Evolutionary conservation across 2,329 filamentous ascomycete species (phyloP).

Genomic region (Tothia fuscella): DNA sequence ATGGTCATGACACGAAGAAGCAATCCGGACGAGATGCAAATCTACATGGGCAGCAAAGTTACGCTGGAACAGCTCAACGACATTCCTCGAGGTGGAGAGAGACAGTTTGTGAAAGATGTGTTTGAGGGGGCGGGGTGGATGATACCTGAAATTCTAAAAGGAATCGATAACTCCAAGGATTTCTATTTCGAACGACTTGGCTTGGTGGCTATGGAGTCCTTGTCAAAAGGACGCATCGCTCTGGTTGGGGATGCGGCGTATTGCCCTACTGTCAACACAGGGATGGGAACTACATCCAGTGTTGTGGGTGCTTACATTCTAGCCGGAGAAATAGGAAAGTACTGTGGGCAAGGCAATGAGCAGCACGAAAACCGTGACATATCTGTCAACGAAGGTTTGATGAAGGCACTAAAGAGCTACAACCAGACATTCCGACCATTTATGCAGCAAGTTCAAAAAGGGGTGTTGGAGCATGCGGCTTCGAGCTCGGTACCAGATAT

Average conservation of each 20-base stretch:
- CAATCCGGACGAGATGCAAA: constrained; percentile 25
- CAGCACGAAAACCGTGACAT: constrained; percentile 35
- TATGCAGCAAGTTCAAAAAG: constrained; percentile 16
- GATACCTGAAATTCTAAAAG: constrained; percentile 31
- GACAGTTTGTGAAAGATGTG: constrained; percentile 26
- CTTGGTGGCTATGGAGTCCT: constrained; percentile 26
- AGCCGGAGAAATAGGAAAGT: constrained; percentile 10
- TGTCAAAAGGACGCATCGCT: constrained; percentile 23
- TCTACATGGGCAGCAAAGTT: constrained; percentile 25
- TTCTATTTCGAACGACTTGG: constrained; percentile 35
- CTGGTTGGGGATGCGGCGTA: constrained; percentile 29
- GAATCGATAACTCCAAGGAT: constrained; percentile 28
- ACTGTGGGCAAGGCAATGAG: constrained; percentile 38
- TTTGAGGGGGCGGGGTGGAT: constrained; percentile 37
- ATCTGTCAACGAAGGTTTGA: constrained; percentile 12
- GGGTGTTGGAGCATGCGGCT: constrained; percentile 1
- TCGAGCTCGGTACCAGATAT: constrained; percentile 2
- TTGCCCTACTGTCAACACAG: constrained; percentile 21
- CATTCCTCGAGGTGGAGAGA: constrained; percentile 24
- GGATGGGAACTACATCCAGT: constrained; percentile 14
- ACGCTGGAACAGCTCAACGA: constrained; percentile 19
- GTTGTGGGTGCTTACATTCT: constrained; percentile 11
- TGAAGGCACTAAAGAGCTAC: constrained; percentile 17
- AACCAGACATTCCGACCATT: constrained; percentile 15
- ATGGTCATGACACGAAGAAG: constrained; percentile 32